A percentile compares a stretch with the other conserved stretches of the same genome.
phyloP scores from a whole-genome alignment of 306 rosid species.

The Dryas alaskensis region DNA sequence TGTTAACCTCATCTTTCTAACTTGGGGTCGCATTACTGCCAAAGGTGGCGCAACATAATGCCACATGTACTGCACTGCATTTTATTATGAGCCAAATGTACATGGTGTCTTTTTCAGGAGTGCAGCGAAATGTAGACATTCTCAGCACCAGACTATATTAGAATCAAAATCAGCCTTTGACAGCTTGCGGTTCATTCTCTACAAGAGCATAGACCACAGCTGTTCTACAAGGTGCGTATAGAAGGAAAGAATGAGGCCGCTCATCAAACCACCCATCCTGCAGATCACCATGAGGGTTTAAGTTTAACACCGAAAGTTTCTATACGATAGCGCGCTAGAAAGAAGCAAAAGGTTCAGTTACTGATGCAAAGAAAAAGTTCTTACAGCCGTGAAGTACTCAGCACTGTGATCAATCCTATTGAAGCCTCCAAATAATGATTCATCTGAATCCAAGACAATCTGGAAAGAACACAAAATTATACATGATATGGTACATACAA shows the following conservation, averaged over 20 bases:
- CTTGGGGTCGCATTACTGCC: background rate
- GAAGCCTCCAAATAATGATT: slow-evolving; percentile 68
- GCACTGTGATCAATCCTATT: slow-evolving; percentile 59
- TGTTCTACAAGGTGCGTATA: slow-evolving; percentile 78
- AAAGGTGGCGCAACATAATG: background rate
- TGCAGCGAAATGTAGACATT: background rate
- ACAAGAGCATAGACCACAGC: slow-evolving; percentile 71
- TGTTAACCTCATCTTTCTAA: background rate
- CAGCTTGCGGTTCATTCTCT: slow-evolving; percentile 29
- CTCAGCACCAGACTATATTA: background rate
- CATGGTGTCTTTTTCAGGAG: background rate
- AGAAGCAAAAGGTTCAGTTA: background rate
- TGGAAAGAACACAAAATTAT: slow-evolving; percentile 22
- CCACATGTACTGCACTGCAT: background rate
- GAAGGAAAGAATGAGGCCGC: slow-evolving; percentile 73
- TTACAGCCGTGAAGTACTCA: slow-evolving; percentile 66
- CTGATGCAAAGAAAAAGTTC: slow-evolving; percentile 20
- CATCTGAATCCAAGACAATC: slow-evolving; percentile 94
- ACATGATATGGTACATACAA: background rate
- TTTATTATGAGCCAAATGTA: slow-evolving; percentile 2
- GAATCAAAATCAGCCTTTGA: slow-evolving; percentile 27
- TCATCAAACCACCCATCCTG: slow-evolving; percentile 71
- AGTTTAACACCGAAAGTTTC: slow-evolving; percentile 2
- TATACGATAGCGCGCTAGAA: background rate
- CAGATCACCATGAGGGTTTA: slow-evolving; percentile 23